Evolutionary conservation across 768 basidiomycete species (phyloP).

Genomic region (Tylopilus subfusipes): DNA sequence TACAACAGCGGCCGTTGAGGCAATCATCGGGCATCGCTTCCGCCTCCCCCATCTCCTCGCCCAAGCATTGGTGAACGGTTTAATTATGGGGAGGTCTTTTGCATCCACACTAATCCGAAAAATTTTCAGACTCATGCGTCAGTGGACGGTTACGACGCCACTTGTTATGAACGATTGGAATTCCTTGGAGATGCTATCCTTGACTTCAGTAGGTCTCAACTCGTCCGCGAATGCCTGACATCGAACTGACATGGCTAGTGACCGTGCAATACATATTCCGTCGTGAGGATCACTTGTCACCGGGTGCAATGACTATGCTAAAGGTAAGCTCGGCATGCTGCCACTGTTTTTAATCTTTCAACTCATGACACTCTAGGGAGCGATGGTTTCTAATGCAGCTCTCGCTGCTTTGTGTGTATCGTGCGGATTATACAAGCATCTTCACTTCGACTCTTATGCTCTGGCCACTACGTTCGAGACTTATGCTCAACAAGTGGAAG

Average conservation of each 20-base stretch:
- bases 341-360: not conserved
- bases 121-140: conserved; percentile 64
- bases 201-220: conserved; percentile 61
- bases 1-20: conserved; percentile 55
- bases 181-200: conserved; percentile 86
- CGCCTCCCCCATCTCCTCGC: conserved; percentile 58
- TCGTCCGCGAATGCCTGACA: not conserved
- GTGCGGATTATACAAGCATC: conserved; percentile 59
- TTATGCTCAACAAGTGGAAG: conserved; percentile 50
- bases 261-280: conserved; percentile 68
- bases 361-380: conserved; percentile 46
- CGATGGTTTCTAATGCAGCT: conserved; percentile 82
- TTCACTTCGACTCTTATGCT: conserved; percentile 55
- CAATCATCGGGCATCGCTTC: conserved; percentile 62
- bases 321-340: conserved; percentile 46
- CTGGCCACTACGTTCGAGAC: conserved; percentile 48
- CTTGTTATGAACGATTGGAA: conserved; percentile 72
- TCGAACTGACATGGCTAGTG: conserved; percentile 43
- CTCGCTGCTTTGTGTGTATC: conserved; percentile 74
- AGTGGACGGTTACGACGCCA: conserved; percentile 49
- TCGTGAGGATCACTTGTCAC: conserved; percentile 59
- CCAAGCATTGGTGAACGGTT: conserved; percentile 62
- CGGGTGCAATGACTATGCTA: conserved; percentile 74
- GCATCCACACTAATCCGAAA: conserved; percentile 8
- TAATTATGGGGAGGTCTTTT: not conserved